Evolutionary conservation across 208 protist species (phyloP), one percentile per base, ranked within the genome.

Genomic region (Leishmania aethiopica): DNA sequence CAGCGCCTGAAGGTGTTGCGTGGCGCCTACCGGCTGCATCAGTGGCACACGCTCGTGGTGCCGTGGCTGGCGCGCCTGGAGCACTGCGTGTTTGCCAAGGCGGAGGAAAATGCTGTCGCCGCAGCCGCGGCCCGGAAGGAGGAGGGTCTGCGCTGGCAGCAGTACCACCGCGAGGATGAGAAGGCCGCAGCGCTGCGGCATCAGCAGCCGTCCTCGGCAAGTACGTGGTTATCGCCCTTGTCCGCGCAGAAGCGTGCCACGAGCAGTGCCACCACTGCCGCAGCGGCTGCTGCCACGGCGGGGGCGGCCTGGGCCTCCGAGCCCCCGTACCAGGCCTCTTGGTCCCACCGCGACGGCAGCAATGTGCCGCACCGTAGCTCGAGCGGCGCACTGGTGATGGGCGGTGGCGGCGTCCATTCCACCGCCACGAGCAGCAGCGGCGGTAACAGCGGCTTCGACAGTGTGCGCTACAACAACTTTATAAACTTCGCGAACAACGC

Each of bases 81-180:
- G 67, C n/a, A 57, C 13, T 40, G 76, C 25, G 45, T 81, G 47
- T 77, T 89, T 37, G 79, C 51, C 15, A 73, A 66, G 32, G 77
- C 80, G n/a, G n/a, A 60, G 25, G 47, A 64, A 15, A 79, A 83
- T 37, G 79, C 77, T 8, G 45, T 42, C 35, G 51, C 82, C 1
- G 73, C 81, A 22, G 49, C 72, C 0, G 74, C 25, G 2, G 90
- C 81, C 40, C 86, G 81, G 83, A 32, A 78, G 37, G 79, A 59
- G 81, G 87, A 91, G 64, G 84, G 79, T 17, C 59, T 35, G 64
- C 87, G 84, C 32, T 93, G 90, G 88, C 75, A 62, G 37, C 69
- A 72, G 66, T 91, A 91, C 82, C 67, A 86, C 62, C 77, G 66
- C 40, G 86, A 87, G 19, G 87, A 93, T 22, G 80, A 87, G 32